A percentile compares a stretch with the other conserved stretches of the same genome.
Evolutionary conservation across 2,329 filamentous ascomycete species (phyloP).

Genomic region (Juglanconis sp.): DNA sequence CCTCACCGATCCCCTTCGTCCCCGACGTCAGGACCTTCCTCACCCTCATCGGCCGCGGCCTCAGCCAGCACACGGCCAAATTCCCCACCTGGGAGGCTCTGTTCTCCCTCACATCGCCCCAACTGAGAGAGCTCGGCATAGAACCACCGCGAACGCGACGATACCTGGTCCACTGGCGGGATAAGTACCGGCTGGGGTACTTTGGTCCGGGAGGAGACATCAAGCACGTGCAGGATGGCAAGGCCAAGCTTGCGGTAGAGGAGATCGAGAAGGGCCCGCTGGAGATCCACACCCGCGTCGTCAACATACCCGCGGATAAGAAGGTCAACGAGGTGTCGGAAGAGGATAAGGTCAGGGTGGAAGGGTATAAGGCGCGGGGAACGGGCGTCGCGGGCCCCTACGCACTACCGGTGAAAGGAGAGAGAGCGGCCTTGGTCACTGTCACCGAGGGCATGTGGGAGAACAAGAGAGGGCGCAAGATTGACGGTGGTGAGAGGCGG

Average conservation of each 20-base stretch:
- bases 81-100: slow-evolving; percentile 88
- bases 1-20: slow-evolving; percentile 76
- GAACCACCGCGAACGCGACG: slow-evolving; percentile 78
- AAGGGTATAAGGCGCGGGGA: slow-evolving; percentile 65
- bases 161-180: slow-evolving; percentile 84
- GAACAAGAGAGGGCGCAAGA: slow-evolving; percentile 78
- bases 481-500: slow-evolving; percentile 93
- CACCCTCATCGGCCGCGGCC: slow-evolving; percentile 82
- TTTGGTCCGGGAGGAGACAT: slow-evolving; percentile 83
- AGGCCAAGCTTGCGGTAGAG: slow-evolving; percentile 49
- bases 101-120: slow-evolving; percentile 73
- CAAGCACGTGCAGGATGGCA: slow-evolving; percentile 60
- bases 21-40: slow-evolving; percentile 85
- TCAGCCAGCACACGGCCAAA: slow-evolving; percentile 79
- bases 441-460: slow-evolving; percentile 93
- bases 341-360: slow-evolving; percentile 50
- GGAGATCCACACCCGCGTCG: slow-evolving; percentile 47
- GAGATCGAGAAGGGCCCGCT: slow-evolving; percentile 32
- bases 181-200: slow-evolving; percentile 74
- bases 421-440: slow-evolving; percentile 61
- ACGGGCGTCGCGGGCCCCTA: slow-evolving; percentile 73
- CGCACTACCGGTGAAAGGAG: slow-evolving; percentile 65
- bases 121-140: slow-evolving; percentile 80
- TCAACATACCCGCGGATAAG: slow-evolving; percentile 51
- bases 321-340: slow-evolving; percentile 31